Evolutionary conservation across 345 rosid species (phyloP), one percentile per base, ranked within the genome.

Genomic region (Sisymbrium irio): DNA sequence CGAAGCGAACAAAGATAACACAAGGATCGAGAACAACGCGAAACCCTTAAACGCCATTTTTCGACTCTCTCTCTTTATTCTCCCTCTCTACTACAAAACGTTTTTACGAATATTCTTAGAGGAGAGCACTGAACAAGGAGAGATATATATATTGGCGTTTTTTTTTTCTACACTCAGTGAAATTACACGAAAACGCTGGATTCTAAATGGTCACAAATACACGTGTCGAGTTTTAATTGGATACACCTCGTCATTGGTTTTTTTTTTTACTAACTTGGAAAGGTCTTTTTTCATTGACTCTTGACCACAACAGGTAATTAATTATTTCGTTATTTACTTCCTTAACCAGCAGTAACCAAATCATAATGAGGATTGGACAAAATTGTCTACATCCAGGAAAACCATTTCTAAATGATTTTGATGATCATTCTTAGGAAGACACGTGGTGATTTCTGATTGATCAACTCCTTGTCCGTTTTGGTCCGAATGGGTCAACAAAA

Each of bases 1-100:
- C 0, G 82, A 77, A 20, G 67, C 77, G 33, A 81, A 67, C 42
- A 89, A 11, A 11, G 82, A 71, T 44, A 83, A 42, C 65, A 77
- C 54, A 54, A 78, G 54, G 35, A 80, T 32, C 46, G 56, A 69
- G 7, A 79, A 72, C 75, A 79, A 85, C 42, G 79, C 42, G 54
- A 79, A 70, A 72, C 55, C 80, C 77, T 72, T 73, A 17, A 62
- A 14, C 74, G 84, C 89, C 98, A 90, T 89, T 49, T 14, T 69
- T n/a, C n/a, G n/a, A n/a, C 47, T 40, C 33, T 42, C 32, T 37
- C 10, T 7, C 18, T 77, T 78, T 71, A 25, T 35, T 8, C 32
- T 22, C 13, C 11, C 30, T 18, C 13, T 20, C 15, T 28, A 41
- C 46, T 11, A 54, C 9, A 15, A 42, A 18, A 68, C 7, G 55